Evolutionary conservation across 495 filamentous ascomycete genomes (phyloP), one percentile per base, ranked within the genome.

Genomic region (Staphylotrichum tortipilum): DNA sequence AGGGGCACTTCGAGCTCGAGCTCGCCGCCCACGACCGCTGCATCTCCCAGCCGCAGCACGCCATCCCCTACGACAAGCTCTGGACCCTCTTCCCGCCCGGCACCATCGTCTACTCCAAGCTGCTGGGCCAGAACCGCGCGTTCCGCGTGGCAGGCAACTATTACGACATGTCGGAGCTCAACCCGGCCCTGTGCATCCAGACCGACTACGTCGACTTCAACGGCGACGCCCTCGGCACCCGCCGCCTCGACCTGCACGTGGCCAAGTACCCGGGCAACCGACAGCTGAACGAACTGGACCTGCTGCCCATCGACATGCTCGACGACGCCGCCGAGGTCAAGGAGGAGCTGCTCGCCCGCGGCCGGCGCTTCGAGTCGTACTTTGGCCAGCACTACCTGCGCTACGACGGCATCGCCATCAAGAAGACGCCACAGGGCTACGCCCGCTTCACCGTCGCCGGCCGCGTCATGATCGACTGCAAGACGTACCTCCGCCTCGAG

Each of bases 391-490:
- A 65, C 23, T 61, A 57, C 41, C 39, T 55, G 28, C 37, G 53
- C 22, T 70, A 70, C 54, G 45, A 61, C 19, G 56, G 56, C 8
- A 38, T 64, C 7, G 65, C 58, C n/a, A 21, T 68, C n/a, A 60
- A 56, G 44, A 55, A 53, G 46, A 48, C 49, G 0, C 43, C 44
- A 5, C 37, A 56, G 3, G 64, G 60, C 9, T 64, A 61, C 21
- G 47, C 42, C 24, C 45, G 49, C 15, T 56, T 62, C 42, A 55
- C 49, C 37, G 62, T 64, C 29, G 30, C 52, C 11, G 67, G 65
- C 2, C 60, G 62, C 18, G 57, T 70, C 34, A 70, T 70, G 61
- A 57, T 71, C 21, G 68, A 70, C 40, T 58, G 52, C 50, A 64
- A 59, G 51, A 66, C 62, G 12, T 70, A 58, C 48, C 56, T 55